Conservation (phyloP, 2,329 filamentous ascomycete species). For the Lecanicillium sp. region DNA sequence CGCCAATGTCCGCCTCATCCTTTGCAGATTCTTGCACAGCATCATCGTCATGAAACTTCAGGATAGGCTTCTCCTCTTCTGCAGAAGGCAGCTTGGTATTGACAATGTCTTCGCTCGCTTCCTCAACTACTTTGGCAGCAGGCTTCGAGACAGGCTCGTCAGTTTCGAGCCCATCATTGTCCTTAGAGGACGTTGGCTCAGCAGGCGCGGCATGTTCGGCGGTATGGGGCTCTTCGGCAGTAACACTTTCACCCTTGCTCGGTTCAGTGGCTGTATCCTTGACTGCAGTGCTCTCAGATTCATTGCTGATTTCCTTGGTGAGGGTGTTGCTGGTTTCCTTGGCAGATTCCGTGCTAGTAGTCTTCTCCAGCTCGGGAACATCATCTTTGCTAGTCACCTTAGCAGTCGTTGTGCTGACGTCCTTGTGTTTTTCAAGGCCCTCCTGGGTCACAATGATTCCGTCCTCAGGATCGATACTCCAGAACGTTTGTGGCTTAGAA, state of each 20-base stretch:
- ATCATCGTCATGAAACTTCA: neutral
- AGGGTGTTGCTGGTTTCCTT: neutral
- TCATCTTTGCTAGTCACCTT: neutral
- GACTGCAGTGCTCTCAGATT: neutral
- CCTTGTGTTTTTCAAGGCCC: neutral
- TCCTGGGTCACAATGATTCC: slow-evolving; percentile 21
- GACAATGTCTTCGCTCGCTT: neutral
- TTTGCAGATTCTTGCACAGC: neutral
- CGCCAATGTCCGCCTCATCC: slow-evolving; percentile 8
- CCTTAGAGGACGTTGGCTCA: neutral
- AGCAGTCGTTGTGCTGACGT: neutral
- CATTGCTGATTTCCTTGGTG: neutral
- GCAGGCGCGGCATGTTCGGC: slow-evolving; percentile 2
- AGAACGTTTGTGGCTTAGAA: slow-evolving; percentile 42
- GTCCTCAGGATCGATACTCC: slow-evolving; percentile 46
- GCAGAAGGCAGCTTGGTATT: neutral
- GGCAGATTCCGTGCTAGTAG: neutral
- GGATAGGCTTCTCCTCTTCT: neutral
- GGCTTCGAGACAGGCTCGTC: neutral
- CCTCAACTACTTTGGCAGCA: neutral
- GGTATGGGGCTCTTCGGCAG: neutral
- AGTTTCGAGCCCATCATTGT: neutral
- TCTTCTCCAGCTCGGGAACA: neutral
- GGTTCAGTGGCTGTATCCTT: neutral
- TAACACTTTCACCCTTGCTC: neutral